Conservation (phyloP, 306 rosid genomes). For the Albizia julibrissin region DNA sequence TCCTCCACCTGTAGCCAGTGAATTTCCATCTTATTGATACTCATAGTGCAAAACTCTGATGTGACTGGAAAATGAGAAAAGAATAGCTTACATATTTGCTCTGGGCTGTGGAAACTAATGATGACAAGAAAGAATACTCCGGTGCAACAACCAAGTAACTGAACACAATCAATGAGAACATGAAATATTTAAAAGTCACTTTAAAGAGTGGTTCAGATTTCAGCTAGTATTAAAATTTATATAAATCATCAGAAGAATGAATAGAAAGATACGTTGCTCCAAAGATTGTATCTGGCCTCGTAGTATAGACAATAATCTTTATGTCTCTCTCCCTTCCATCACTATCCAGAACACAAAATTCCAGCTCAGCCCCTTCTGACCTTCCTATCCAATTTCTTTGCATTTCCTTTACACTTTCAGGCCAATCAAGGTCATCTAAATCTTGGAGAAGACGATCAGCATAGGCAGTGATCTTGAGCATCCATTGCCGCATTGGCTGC, state of each 20-base stretch:
- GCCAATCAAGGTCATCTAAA: conserved; percentile 93
- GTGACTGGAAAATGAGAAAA: conserved; percentile 37
- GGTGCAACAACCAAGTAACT: conserved; percentile 96
- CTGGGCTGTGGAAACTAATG: conserved; percentile 56
- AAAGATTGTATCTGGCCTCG: conserved; percentile 96
- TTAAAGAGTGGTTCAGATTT: conserved; percentile 22
- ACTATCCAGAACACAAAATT: conserved; percentile 66
- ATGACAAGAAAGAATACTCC: conserved; percentile 74
- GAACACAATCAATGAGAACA: conserved; percentile 41
- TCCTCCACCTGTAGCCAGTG: conserved; percentile 76
- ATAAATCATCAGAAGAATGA: conserved; percentile 34
- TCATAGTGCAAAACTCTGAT: conserved; percentile 34
- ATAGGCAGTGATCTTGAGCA: conserved; percentile 97
- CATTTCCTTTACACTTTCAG: conserved; percentile 96
- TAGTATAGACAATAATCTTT: conserved; percentile 76
- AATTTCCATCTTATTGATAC: conserved; percentile 44
- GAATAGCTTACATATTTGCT: conserved; percentile 59
- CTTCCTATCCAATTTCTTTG: conserved; percentile 99
- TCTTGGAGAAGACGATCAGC: conserved; percentile 98
- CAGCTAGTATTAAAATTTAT: conserved; percentile 26
- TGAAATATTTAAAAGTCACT: conserved; percentile 18
- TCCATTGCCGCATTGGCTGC: conserved; percentile 99
- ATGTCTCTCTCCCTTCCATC: conserved; percentile 71
- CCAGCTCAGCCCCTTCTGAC: conserved; percentile 97
- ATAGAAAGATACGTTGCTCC: conserved; percentile 88